These are phyloP conservation scores for Eucalyptus sp. DNA, from an alignment of 345 rosid genomes.

Conservation along the genomic window DNA sequence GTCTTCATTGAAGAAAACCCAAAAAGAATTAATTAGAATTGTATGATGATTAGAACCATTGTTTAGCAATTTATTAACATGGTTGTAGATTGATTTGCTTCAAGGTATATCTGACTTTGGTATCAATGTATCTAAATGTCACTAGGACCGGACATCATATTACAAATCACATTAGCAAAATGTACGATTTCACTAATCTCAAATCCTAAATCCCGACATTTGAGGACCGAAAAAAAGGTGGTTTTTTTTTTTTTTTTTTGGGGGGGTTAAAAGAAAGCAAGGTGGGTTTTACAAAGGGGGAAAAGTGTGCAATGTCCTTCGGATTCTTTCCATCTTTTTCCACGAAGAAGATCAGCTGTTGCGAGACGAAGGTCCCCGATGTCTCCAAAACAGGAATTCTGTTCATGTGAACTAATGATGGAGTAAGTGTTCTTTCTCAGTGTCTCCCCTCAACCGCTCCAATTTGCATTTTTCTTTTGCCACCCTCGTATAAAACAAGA, in stretches of 20 bases:
- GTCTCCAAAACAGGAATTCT: neutral
- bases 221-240: neutral
- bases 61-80: too few relatives aligned
- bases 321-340: neutral
- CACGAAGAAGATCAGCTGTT: neutral
- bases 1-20: too few relatives aligned
- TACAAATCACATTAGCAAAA: neutral
- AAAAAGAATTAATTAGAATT: too few relatives aligned
- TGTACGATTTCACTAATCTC: neutral
- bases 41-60: too few relatives aligned
- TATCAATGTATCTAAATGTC: neutral
- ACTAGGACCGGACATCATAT: neutral
- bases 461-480: neutral
- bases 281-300: neutral
- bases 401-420: neutral
- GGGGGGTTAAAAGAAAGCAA: neutral
- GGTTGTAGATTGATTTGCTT: too few relatives aligned
- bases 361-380: neutral
- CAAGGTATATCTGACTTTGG: neutral
- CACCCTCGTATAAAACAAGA: neutral
- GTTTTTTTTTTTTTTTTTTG: too few relatives aligned
- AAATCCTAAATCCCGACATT: neutral
- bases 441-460: neutral
- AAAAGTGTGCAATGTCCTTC: neutral
- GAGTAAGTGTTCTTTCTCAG: neutral